These are phyloP conservation scores for Tolypocladium ovalisporum DNA, from an alignment of 2,329 filamentous ascomycete species.

Conservation along the genomic window DNA sequence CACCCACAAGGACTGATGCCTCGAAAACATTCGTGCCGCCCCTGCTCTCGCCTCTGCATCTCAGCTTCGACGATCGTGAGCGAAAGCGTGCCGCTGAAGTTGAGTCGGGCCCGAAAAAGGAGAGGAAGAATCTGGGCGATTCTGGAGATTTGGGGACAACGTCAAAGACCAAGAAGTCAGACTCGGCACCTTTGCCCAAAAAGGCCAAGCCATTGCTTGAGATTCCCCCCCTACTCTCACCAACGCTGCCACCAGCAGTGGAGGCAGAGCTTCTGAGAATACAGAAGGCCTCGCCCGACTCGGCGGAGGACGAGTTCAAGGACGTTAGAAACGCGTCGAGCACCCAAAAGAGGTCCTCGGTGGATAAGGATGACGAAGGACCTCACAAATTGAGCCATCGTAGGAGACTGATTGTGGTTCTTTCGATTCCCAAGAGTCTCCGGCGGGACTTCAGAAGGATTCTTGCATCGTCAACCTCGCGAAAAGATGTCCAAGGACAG, in stretches of 20 bases:
- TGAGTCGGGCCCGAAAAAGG: constrained; percentile 13
- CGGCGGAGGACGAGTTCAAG: constrained; percentile 8
- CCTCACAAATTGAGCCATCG: constrained; percentile 10
- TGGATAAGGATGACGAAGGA: constrained; percentile 22
- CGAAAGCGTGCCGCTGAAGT: constrained; percentile 11
- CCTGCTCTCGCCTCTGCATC: constrained; percentile 39
- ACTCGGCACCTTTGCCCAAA: constrained; percentile 18
- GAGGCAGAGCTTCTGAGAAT: constrained; percentile 27
- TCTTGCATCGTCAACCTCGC: constrained; percentile 29
- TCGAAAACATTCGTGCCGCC: constrained; percentile 34
- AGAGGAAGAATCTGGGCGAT: constrained; percentile 18
- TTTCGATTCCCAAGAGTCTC: constrained; percentile 38
- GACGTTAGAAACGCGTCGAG: constrained; percentile 10
- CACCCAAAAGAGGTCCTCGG: constrained; percentile 15
- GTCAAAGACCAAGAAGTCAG: constrained; percentile 18
- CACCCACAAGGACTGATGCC: constrained; percentile 26
- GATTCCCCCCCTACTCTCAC: constrained; percentile 42
- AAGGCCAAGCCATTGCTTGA: constrained; percentile 25
- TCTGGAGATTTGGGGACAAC: constrained; percentile 15
- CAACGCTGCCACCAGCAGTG: constrained; percentile 41
- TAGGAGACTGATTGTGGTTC: constrained; percentile 27
- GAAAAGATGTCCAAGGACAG: constrained; percentile 22
- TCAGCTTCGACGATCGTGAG: constrained; percentile 30
- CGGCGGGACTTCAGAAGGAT: constrained; percentile 34
- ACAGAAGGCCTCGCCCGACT: constrained; percentile 18